Evolutionary conservation across 257 asterid genomes (phyloP), one percentile per base, ranked within the genome.

Genomic region (Capsicum pubescens): DNA sequence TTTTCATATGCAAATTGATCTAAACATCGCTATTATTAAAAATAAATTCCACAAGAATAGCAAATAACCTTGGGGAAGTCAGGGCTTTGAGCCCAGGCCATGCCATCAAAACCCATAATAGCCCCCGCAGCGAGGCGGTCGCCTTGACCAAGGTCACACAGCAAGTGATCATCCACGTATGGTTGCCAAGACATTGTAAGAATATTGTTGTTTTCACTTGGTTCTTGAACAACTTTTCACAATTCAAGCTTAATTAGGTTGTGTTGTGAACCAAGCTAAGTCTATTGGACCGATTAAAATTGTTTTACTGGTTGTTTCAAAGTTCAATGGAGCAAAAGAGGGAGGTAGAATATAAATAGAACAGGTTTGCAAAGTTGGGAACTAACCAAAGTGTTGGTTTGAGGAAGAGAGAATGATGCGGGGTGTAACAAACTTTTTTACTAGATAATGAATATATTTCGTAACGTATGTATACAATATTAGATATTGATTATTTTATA

Each of bases 181-280:
- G 87, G n/a, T 81, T 91, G 94, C 93, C 93, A 91, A 91, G 94
- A 91, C 94, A 91, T 90, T 67, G 81, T 84, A 74, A 74, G 16
- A 76, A 50, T 76, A 46, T 76, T 74, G 21, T 50, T 55, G 67
- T 26, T n/a, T 19, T 32, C 68, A 67, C 11, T 10, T 58, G 15
- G 46, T 83, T 36, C 2, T 68, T 48, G 76, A 26, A 55, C 1
- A 21, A 59, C 8, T 0, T 55, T 55, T 50, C 26, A 59, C 12
- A 19, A n/a, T 46, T 3, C 2, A 21, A 19, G 63, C 5, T 52
- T 52, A 26, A 26, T 26, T 26, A 36, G 42, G 42, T 36, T 36
- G 42, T 36, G 42, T 36, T 36, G 42, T 36, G 42, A 36, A 2
- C 42, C 4, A 36, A 36, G 42, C 42, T 36, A 36, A 2, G 4